Conservation (phyloP, 1,139 yeast species). For the Keqinozyma sinolaborantium region DNA sequence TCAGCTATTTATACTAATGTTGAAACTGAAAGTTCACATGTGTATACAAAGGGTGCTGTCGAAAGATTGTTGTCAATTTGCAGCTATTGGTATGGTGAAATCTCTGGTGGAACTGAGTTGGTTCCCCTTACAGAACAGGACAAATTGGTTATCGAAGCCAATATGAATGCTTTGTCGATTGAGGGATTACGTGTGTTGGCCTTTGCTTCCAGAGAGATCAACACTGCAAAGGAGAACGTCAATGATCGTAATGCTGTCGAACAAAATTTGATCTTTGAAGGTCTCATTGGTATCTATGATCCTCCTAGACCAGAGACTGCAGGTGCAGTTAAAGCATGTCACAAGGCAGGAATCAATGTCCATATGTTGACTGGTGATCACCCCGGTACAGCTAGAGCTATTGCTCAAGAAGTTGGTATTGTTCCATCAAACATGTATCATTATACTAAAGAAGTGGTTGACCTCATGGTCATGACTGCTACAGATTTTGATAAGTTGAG, state of each 20-base stretch:
- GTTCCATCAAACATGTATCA: slow-evolving; percentile 39
- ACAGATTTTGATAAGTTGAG: slow-evolving; percentile 37
- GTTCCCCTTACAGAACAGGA: slow-evolving; percentile 21
- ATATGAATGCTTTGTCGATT: slow-evolving; percentile 33
- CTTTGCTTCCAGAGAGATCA: slow-evolving; percentile 27
- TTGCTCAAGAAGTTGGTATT: slow-evolving; percentile 50
- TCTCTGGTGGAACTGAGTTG: slow-evolving; percentile 9
- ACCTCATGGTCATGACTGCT: slow-evolving; percentile 43
- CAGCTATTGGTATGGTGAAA: slow-evolving; percentile 26
- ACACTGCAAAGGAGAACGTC: slow-evolving; percentile 8
- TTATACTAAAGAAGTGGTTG: slow-evolving; percentile 29
- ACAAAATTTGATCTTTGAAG: slow-evolving; percentile 36
- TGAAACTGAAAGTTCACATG: slow-evolving; percentile 11
- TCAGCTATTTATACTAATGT: slow-evolving; percentile 34
- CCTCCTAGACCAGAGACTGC: slow-evolving; percentile 54
- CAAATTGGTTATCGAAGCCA: slow-evolving; percentile 20
- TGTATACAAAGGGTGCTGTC: slow-evolving; percentile 53
- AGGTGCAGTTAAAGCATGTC: slow-evolving; percentile 41
- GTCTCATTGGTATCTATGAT: slow-evolving; percentile 50
- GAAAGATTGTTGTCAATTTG: slow-evolving; percentile 44
- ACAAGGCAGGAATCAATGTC: slow-evolving; percentile 50
- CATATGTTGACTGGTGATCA: slow-evolving; percentile 56
- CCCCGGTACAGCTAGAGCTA: slow-evolving; percentile 50
- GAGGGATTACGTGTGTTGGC: slow-evolving; percentile 48
- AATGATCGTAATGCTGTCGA: slow-evolving; percentile 25